Conservation (phyloP, 306 rosid genomes). For the Cucumis melo region DNA sequence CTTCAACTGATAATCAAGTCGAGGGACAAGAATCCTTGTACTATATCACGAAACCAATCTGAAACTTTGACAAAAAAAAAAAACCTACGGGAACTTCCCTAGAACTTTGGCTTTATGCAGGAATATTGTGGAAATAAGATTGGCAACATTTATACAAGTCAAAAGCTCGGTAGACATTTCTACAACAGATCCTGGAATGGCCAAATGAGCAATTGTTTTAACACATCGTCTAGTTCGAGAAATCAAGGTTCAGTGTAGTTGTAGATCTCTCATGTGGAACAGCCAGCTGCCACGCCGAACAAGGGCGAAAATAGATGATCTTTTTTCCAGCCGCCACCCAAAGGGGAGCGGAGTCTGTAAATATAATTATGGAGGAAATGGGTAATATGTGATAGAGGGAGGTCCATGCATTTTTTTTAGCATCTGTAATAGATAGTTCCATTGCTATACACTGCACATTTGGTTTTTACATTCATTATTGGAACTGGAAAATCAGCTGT, state of each 20-base stretch:
- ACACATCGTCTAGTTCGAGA: slow-evolving; percentile 34
- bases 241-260: slow-evolving; percentile 50
- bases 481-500: slow-evolving; percentile 9
- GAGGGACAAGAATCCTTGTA: slow-evolving; percentile 15
- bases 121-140: slow-evolving; percentile 46
- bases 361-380: slow-evolving; percentile 53
- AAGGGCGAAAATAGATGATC: slow-evolving; percentile 40
- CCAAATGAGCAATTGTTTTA: slow-evolving; percentile 49
- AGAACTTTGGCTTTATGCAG: slow-evolving; percentile 25
- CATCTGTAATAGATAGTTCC: background rate
- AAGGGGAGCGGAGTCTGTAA: slow-evolving; percentile 83
- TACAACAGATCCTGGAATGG: slow-evolving; percentile 23
- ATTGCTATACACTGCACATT: background rate
- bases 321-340: slow-evolving; percentile 36
- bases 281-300: slow-evolving; percentile 32
- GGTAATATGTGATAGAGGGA: slow-evolving; percentile 53
- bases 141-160: slow-evolving; percentile 16
- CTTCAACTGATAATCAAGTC: background rate
- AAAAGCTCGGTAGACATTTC: background rate
- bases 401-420: background rate
- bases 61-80: slow-evolving; percentile 28
- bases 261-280: slow-evolving; percentile 28
- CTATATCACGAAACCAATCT: slow-evolving; percentile 44
- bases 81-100: slow-evolving; percentile 26
- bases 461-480: slow-evolving; percentile 2